phyloP scores from a whole-genome alignment of 495 filamentous ascomycete genomes.

The Podospora pseudoanserina region DNA sequence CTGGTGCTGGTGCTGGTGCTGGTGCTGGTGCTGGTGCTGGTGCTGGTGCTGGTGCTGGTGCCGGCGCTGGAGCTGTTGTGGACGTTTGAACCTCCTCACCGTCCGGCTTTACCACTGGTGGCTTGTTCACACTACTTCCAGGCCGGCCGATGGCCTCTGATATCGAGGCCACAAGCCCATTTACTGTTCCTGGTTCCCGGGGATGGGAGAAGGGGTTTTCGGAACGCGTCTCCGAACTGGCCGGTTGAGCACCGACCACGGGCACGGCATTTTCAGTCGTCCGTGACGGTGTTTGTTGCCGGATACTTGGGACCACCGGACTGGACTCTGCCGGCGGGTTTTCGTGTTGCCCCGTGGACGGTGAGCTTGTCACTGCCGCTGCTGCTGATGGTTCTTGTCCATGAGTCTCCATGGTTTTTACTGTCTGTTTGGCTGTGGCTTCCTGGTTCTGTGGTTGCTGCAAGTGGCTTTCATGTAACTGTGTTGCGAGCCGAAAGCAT shows the following conservation, averaged over 20 bases:
- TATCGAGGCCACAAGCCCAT: constrained; percentile 1
- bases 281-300: constrained; percentile 10
- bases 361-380: constrained; percentile 1
- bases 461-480: neutral
- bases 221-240: constrained; percentile 14
- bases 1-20: neutral
- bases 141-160: constrained; percentile 6
- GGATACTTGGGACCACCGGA: constrained; percentile 13
- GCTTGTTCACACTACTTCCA: constrained; percentile 15
- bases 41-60: neutral
- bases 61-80: too few relatives aligned
- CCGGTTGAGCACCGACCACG: constrained; percentile 8
- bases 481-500: neutral
- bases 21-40: neutral
- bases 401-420: neutral
- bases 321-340: constrained; percentile 11
- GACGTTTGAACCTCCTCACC: neutral
- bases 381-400: neutral
- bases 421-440: neutral
- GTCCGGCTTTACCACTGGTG: constrained; percentile 25
- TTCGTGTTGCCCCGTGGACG: neutral
- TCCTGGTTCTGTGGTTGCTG: neutral
- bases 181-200: constrained; percentile 11
- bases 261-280: constrained; percentile 8
- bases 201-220: constrained; percentile 16